These are phyloP conservation scores for Stachybotrys chartarum DNA, from an alignment of 2,329 filamentous ascomycete species.

Conservation along the genomic window DNA sequence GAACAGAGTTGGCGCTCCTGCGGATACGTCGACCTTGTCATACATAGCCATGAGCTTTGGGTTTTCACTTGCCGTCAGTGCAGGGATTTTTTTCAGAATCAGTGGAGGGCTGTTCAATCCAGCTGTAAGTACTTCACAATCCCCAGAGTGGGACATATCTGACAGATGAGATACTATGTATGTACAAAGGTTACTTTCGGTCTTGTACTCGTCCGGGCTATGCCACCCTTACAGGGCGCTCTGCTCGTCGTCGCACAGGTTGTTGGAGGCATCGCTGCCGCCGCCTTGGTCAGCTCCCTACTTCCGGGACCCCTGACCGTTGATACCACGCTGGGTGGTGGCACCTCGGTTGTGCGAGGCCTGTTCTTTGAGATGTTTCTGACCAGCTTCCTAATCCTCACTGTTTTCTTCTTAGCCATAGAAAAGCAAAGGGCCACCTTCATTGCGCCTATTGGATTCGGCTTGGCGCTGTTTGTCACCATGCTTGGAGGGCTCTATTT, in stretches of 20 bases:
- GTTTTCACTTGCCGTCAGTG: not conserved
- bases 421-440: constrained; percentile 65
- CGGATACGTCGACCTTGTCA: not conserved
- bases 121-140: not conserved
- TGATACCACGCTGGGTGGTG: constrained; percentile 42
- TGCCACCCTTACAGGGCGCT: not conserved
- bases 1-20: not conserved
- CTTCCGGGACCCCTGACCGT: constrained; percentile 46
- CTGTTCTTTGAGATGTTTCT: constrained; percentile 59
- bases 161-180: not conserved
- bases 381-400: constrained; percentile 51
- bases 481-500: constrained; percentile 29
- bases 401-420: constrained; percentile 58
- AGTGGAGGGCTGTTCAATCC: not conserved
- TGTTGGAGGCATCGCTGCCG: constrained; percentile 45
- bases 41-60: not conserved
- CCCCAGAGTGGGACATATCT: not conserved
- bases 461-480: constrained; percentile 56
- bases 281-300: constrained; percentile 45
- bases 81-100: not conserved
- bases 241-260: constrained; percentile 48
- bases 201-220: not conserved
- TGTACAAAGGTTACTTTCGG: not conserved
- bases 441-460: constrained; percentile 62
- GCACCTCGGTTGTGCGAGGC: constrained; percentile 42